Percentiles rank a stretch among this genome's conserved stretches.
Conservation (phyloP, 1,284 basidiomycete genomes). For the Cutaneotrichosporon cutaneum region DNA sequence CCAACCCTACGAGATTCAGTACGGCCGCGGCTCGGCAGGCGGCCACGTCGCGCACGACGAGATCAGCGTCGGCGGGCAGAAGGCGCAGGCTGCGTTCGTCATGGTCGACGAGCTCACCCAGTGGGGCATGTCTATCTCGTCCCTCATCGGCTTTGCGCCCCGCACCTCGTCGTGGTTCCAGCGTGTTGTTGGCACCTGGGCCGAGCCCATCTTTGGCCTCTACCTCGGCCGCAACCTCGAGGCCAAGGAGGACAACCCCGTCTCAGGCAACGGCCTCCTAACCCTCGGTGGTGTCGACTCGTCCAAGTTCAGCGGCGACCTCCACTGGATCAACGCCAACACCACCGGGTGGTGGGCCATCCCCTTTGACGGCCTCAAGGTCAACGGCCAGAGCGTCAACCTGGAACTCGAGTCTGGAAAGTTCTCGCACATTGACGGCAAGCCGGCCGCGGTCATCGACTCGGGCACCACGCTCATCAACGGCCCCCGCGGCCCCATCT, state of each 20-base stretch:
- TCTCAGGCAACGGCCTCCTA: slow-evolving; percentile 5
- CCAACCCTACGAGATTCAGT: slow-evolving; percentile 18
- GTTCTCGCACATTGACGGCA: background rate
- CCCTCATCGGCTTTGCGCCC: slow-evolving; percentile 7
- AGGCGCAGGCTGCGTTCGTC: slow-evolving; percentile 4
- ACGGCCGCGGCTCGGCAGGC: slow-evolving; percentile 1
- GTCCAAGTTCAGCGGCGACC: slow-evolving; percentile 9
- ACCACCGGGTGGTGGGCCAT: slow-evolving; percentile 10
- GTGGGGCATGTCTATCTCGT: background rate
- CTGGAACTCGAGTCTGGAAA: background rate
- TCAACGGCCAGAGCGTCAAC: slow-evolving; percentile 3
- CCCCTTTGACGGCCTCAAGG: slow-evolving; percentile 10
- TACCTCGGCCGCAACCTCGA: slow-evolving; percentile 62
- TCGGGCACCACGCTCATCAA: slow-evolving; percentile 15
- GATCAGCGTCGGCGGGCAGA: slow-evolving; percentile 4
- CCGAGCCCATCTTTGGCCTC: slow-evolving; percentile 69
- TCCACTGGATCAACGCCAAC: slow-evolving; percentile 11
- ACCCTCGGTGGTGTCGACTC: slow-evolving; percentile 13
- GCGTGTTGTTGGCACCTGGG: slow-evolving; percentile 54
- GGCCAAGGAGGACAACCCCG: background rate
- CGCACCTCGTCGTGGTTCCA: slow-evolving; percentile 8
- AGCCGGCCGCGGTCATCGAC: slow-evolving; percentile 14
- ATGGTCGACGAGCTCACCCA: slow-evolving; percentile 5
- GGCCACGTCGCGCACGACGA: slow-evolving; percentile 3
- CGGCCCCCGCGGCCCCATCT: slow-evolving; percentile 6